Evolutionary conservation across 768 basidiomycete species (phyloP).

Genomic region (Leccinum boreale): DNA sequence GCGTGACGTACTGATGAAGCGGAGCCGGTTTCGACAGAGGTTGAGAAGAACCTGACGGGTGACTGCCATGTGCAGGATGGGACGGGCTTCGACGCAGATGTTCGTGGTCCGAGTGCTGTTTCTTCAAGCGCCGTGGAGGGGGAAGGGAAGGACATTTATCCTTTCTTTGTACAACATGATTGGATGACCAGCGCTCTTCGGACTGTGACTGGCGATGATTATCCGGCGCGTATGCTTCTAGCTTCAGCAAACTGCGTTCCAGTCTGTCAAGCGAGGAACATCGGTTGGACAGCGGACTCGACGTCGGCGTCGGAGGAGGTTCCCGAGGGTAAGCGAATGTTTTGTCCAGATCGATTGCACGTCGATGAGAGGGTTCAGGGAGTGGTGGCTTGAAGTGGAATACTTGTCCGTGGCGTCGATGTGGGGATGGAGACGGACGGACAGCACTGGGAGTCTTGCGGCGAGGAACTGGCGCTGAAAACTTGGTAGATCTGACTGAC

Average conservation of each 20-base stretch:
- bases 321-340: slow-evolving; percentile 15
- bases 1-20: background rate
- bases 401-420: slow-evolving; percentile 26
- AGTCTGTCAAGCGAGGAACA: slow-evolving; percentile 33
- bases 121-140: slow-evolving; percentile 13
- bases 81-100: background rate
- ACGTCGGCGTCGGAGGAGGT: slow-evolving; percentile 22
- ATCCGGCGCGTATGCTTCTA: slow-evolving; percentile 29
- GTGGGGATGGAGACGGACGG: slow-evolving; percentile 7
- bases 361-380: background rate
- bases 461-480: slow-evolving; percentile 7
- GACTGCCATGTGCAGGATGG: slow-evolving; percentile 1
- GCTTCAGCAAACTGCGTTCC: slow-evolving; percentile 32
- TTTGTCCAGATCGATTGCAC: slow-evolving; percentile 6
- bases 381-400: slow-evolving; percentile 15
- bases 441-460: slow-evolving; percentile 1
- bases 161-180: background rate
- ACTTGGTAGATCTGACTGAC: background rate
- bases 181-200: slow-evolving; percentile 3
- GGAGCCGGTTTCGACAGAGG: slow-evolving; percentile 1
- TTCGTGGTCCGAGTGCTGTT: slow-evolving; percentile 9
- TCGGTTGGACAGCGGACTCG: slow-evolving; percentile 12
- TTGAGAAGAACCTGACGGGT: slow-evolving; percentile 6
- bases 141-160: slow-evolving; percentile 23
- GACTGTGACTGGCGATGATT: slow-evolving; percentile 23